phyloP scores from a whole-genome alignment of 805 yeast genomes.

The Hanseniaspora mollemarum region DNA sequence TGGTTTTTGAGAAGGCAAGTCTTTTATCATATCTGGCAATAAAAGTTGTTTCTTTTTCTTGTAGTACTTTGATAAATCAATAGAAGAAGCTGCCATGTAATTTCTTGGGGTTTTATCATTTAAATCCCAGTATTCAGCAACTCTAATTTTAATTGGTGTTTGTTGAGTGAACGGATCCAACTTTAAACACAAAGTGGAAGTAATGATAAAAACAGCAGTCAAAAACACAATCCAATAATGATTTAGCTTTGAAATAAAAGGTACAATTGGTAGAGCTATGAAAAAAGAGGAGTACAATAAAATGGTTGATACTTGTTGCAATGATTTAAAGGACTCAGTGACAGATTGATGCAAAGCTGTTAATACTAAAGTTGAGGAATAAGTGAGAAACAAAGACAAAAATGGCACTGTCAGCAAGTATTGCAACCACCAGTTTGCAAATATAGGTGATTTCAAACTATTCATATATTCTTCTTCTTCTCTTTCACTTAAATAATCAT shows the following conservation, averaged over 20 bases:
- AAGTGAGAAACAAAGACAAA: conserved; percentile 43
- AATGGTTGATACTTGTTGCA: conserved; percentile 31
- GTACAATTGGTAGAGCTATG: conserved; percentile 44
- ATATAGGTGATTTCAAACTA: conserved; percentile 17
- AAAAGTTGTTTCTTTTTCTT: conserved; percentile 19
- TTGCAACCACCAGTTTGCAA: conserved; percentile 76
- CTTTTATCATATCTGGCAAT: conserved; percentile 34
- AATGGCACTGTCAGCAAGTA: conserved; percentile 58
- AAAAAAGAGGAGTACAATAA: conserved; percentile 31
- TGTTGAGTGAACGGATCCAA: conserved; percentile 47
- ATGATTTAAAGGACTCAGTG: conserved; percentile 48
- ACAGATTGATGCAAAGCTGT: conserved; percentile 60
- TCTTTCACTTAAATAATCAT: conserved; percentile 1
- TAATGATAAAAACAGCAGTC: conserved; percentile 31
- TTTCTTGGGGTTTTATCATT: conserved; percentile 19
- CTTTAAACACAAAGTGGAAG: conserved; percentile 32
- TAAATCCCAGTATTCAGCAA: conserved; percentile 51
- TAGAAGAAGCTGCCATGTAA: not conserved
- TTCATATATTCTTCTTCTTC: conserved; percentile 5
- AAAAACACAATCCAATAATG: conserved; percentile 37
- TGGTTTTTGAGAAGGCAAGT: conserved; percentile 38
- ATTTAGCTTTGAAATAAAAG: conserved; percentile 61
- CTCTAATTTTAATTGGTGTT: conserved; percentile 62
- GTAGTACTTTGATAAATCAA: conserved; percentile 6
- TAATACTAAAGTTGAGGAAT: conserved; percentile 41